phyloP scores from a whole-genome alignment of 2,329 filamentous ascomycete species.

The Mycocentrospora acerina region DNA sequence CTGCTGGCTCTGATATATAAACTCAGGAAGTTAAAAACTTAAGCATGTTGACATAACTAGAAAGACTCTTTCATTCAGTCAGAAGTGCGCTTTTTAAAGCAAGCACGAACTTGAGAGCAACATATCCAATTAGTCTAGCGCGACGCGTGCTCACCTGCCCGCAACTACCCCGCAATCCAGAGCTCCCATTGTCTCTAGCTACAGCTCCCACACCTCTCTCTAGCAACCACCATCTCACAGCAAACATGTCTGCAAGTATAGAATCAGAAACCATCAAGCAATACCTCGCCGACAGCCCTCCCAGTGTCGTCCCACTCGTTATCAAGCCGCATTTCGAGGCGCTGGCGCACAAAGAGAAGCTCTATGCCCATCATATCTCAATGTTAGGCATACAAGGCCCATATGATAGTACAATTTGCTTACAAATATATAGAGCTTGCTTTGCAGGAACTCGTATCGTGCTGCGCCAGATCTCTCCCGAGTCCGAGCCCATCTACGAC shows the following conservation, averaged over 20 bases:
- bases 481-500: slow-evolving; percentile 56
- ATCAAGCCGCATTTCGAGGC: slow-evolving; percentile 92
- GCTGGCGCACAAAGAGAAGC: slow-evolving; percentile 73
- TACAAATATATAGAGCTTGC: slow-evolving; percentile 40
- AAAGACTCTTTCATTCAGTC: no score
- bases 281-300: slow-evolving; percentile 89
- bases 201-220: no score
- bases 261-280: slow-evolving; percentile 56
- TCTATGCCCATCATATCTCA: slow-evolving; percentile 74
- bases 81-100: no score
- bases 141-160: no score
- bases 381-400: slow-evolving; percentile 23
- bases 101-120: no score
- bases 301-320: slow-evolving; percentile 81
- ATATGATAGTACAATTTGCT: not conserved
- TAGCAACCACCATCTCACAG: not conserved
- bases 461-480: slow-evolving; percentile 54
- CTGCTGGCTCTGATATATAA: no score
- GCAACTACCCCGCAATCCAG: no score
- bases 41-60: no score
- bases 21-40: no score
- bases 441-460: slow-evolving; percentile 55
- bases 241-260: slow-evolving; percentile 39
- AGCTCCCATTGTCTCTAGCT: no score
- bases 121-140: no score